These are phyloP conservation scores for Flaveria trinervia DNA, from an alignment of 129 eudicot genomes.

Conservation along the genomic window DNA sequence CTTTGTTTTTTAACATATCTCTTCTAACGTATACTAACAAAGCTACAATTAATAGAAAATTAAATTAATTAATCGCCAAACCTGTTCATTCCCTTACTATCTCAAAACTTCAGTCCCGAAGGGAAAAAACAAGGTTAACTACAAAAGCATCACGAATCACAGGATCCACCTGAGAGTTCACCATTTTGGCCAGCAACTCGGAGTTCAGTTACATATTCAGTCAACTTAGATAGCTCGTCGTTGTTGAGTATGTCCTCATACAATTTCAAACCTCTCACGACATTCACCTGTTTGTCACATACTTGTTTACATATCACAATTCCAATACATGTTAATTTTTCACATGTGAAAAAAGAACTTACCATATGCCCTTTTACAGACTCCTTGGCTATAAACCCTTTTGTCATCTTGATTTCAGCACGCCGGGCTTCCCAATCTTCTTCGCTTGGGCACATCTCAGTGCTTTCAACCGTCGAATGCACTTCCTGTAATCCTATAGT, in stretches of 20 bases:
- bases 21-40: slow-evolving; percentile 9
- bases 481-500: slow-evolving; percentile 73
- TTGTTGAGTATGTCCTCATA: slow-evolving; percentile 77
- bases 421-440: slow-evolving; percentile 81
- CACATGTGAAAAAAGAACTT: slow-evolving; percentile 38
- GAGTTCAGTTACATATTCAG: slow-evolving; percentile 80
- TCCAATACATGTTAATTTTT: background rate
- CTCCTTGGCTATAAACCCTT: slow-evolving; percentile 95
- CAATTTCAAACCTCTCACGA: slow-evolving; percentile 91
- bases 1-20: background rate
- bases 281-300: slow-evolving; percentile 74
- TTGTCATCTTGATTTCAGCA: slow-evolving; percentile 88
- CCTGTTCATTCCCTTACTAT: slow-evolving; percentile 81
- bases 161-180: slow-evolving; percentile 98
- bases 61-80: slow-evolving; percentile 60
- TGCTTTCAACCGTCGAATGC: slow-evolving; percentile 41
- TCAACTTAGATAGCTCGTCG: slow-evolving; percentile 75
- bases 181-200: slow-evolving; percentile 95
- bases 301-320: background rate
- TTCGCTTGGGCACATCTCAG: slow-evolving; percentile 67
- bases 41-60: slow-evolving; percentile 30
- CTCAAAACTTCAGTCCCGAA: slow-evolving; percentile 77
- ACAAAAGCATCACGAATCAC: slow-evolving; percentile 87
- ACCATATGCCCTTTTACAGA: slow-evolving; percentile 96
- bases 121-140: slow-evolving; percentile 74